Evolutionary conservation across 73 alveolate species (phyloP).

Genomic region (Effrenium voratum): DNA sequence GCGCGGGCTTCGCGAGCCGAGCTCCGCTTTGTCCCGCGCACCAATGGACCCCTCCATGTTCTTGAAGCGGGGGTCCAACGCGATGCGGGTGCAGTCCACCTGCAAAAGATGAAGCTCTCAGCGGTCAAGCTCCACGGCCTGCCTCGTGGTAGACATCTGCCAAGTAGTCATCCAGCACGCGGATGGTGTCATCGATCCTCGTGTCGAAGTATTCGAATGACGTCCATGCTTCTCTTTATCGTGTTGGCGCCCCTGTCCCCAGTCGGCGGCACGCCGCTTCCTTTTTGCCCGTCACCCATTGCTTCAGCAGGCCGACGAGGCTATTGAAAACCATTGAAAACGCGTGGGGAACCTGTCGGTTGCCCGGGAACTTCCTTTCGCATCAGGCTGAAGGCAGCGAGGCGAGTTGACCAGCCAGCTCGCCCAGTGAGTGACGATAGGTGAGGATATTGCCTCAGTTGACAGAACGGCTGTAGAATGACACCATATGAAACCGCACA

Average conservation of each 20-base stretch:
- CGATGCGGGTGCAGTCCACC: constrained; percentile 94
- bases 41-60: constrained; percentile 88
- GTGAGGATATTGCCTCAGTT: constrained; percentile 3
- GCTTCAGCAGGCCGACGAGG: too few species aligned
- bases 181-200: constrained; percentile 89
- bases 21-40: neutral
- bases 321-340: too few species aligned
- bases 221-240: too few species aligned
- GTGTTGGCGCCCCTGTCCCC: too few species aligned
- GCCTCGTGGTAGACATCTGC: constrained; percentile 91
- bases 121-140: neutral
- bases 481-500: too few species aligned
- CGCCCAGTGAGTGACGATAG: constrained; percentile 33
- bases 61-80: constrained; percentile 85
- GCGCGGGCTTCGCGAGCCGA: neutral
- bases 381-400: too few species aligned
- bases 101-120: neutral
- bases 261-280: too few species aligned
- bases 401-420: constrained; percentile 4
- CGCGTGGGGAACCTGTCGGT: too few species aligned
- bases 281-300: too few species aligned
- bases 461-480: too few species aligned
- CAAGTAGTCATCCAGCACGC: constrained; percentile 30
- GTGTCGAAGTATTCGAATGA: too few species aligned
- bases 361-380: too few species aligned